Percentiles rank a stretch among this genome's conserved stretches.
Conservation (phyloP, 495 filamentous ascomycete species). For the Barbatosphaeria neglecta region DNA sequence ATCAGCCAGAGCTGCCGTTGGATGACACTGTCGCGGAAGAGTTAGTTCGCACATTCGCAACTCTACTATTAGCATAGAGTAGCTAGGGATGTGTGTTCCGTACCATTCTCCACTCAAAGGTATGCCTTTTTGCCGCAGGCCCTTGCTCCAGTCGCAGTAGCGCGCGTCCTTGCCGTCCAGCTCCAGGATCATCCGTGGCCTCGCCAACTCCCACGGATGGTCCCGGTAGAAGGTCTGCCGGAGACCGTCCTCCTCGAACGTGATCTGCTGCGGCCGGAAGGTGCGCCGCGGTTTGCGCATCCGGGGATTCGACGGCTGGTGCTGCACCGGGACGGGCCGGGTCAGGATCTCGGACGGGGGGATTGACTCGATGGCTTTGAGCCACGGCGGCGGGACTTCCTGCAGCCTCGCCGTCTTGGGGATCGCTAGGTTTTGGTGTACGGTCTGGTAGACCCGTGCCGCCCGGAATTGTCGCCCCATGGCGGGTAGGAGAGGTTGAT, state of each 20-base stretch:
- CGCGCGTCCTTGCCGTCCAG: conserved; percentile 69
- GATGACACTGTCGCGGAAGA: conserved; percentile 54
- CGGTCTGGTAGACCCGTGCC: conserved; percentile 58
- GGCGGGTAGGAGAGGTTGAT: background rate
- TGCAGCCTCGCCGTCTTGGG: conserved; percentile 16
- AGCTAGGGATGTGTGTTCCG: too few species aligned
- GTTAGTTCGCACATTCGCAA: too few species aligned
- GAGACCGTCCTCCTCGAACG: conserved; percentile 77
- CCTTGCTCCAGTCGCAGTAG: conserved; percentile 64
- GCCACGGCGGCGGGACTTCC: conserved; percentile 57
- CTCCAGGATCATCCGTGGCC: conserved; percentile 76
- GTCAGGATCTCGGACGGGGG: conserved; percentile 70
- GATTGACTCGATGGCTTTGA: conserved; percentile 55
- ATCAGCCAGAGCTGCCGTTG: conserved; percentile 84
- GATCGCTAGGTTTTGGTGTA: conserved; percentile 43
- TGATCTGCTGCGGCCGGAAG: conserved; percentile 67
- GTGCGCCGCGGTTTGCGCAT: conserved; percentile 53
- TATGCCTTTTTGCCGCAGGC: conserved; percentile 65
- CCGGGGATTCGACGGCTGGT: conserved; percentile 38
- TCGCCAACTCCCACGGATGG: conserved; percentile 94
- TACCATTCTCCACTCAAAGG: conserved; percentile 79
- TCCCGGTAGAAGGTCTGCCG: conserved; percentile 75
- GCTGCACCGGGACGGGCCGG: conserved; percentile 53
- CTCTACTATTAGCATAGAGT: too few species aligned
- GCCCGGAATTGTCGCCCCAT: conserved; percentile 55